phyloP scores from a whole-genome alignment of 2,329 filamentous ascomycete species.

The Cladophialophora psammophila region DNA sequence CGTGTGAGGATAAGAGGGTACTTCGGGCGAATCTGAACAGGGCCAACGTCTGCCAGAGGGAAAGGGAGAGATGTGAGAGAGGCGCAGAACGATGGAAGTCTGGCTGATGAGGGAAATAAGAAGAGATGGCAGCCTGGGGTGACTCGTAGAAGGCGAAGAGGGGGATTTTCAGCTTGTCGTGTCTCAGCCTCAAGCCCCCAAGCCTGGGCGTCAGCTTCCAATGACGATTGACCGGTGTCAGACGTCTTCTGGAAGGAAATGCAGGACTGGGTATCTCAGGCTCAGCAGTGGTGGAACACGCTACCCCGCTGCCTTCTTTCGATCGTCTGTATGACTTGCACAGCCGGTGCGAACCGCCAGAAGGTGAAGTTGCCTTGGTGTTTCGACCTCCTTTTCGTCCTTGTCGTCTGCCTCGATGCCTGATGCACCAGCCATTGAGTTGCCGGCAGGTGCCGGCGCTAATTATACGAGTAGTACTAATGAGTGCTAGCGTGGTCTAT shows the following conservation, averaged over 20 bases:
- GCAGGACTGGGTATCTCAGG: neutral
- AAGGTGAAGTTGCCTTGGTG: neutral
- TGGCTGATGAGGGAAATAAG: neutral
- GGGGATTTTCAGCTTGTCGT: constrained; percentile 15
- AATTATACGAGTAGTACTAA: neutral
- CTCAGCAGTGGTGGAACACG: neutral
- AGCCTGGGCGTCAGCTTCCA: constrained; percentile 8
- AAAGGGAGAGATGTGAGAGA: neutral
- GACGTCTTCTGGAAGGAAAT: neutral
- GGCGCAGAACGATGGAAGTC: neutral
- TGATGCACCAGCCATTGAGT: neutral
- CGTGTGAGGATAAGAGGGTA: neutral
- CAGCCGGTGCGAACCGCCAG: neutral
- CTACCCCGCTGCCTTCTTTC: neutral
- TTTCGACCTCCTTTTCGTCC: neutral
- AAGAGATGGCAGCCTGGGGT: constrained; percentile 14
- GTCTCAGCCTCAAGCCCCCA: constrained; percentile 21
- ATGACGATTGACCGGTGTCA: constrained; percentile 14
- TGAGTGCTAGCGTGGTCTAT: neutral
- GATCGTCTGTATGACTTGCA: constrained; percentile 2
- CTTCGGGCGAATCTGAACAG: neutral
- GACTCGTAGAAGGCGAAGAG: neutral
- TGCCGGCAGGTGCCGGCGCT: neutral
- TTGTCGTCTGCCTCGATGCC: neutral
- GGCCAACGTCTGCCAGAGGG: neutral